Conservation (phyloP, 805 yeast genomes). For the Priceomyces melissophilus region DNA sequence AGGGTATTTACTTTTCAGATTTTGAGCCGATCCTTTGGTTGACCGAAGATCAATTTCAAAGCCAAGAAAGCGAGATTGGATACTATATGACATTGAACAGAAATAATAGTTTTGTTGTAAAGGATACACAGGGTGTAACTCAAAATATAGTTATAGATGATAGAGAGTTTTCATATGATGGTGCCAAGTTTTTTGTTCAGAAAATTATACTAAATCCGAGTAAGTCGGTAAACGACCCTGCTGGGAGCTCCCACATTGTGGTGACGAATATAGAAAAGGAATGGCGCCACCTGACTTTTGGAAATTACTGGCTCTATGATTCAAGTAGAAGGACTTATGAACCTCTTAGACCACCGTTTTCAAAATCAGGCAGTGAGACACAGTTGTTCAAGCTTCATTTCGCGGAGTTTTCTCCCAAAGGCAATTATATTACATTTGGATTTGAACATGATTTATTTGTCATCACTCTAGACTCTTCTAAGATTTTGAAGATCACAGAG, state of each 20-base stretch:
- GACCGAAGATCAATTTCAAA: constrained; percentile 27
- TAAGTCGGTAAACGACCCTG: constrained; percentile 41
- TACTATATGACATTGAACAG: constrained; percentile 22
- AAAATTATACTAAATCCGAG: constrained; percentile 38
- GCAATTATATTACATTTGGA: constrained; percentile 55
- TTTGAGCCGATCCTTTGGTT: constrained; percentile 26
- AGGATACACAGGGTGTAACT: constrained; percentile 10
- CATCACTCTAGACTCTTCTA: constrained; percentile 28
- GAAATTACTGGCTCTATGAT: constrained; percentile 36
- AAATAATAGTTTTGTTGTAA: constrained; percentile 15
- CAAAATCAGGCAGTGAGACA: constrained; percentile 1
- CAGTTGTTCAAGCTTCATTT: constrained; percentile 38
- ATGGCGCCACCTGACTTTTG: constrained; percentile 39
- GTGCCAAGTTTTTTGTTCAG: constrained; percentile 7
- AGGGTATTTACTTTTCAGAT: constrained; percentile 19
- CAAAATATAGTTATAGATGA: background rate
- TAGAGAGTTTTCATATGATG: background rate
- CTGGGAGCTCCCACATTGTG: constrained; percentile 47
- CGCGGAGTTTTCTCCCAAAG: constrained; percentile 62
- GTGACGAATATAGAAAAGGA: constrained; percentile 46
- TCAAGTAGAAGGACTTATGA: constrained; percentile 22
- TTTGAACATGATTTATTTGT: constrained; percentile 53
- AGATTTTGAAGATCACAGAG: constrained; percentile 34
- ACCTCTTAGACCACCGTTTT: constrained; percentile 28
- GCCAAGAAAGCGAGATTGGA: constrained; percentile 18